Evolutionary conservation across 306 rosid species (phyloP).

Genomic region (Inga laurina): DNA sequence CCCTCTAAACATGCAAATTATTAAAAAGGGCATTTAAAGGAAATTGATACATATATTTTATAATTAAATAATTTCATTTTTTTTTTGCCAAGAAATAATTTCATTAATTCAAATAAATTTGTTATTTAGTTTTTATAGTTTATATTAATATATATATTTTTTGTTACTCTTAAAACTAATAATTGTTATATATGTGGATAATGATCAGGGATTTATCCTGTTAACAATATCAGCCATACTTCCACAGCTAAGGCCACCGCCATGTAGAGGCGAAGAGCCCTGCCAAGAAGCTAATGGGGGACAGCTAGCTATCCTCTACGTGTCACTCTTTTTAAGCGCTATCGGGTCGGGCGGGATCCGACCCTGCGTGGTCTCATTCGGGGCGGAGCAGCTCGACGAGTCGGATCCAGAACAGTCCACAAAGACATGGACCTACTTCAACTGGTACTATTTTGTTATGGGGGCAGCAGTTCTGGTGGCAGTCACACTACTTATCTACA

Average conservation of each 20-base stretch:
- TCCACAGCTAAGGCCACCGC: conserved; percentile 77
- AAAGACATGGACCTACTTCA: conserved; percentile 85
- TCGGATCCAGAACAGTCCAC: conserved; percentile 62
- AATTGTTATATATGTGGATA: not conserved
- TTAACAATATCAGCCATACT: conserved; percentile 76
- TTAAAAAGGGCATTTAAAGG: too few relatives aligned
- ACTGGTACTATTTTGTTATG: conserved; percentile 93
- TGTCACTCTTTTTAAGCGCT: conserved; percentile 58
- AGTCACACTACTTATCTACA: conserved; percentile 81
- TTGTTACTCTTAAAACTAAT: not conserved
- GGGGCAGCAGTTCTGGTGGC: conserved; percentile 81
- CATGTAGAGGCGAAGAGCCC: conserved; percentile 53
- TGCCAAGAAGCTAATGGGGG: conserved; percentile 66
- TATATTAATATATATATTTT: too few relatives aligned
- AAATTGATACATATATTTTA: too few relatives aligned
- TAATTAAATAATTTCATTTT: too few relatives aligned
- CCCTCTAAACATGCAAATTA: too few relatives aligned
- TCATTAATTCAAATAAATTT: too few relatives aligned
- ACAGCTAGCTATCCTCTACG: conserved; percentile 64
- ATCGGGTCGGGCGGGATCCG: conserved; percentile 96
- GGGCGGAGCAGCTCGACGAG: conserved; percentile 92
- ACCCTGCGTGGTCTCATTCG: conserved; percentile 94
- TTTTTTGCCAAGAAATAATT: too few relatives aligned
- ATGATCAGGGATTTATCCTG: conserved; percentile 69
- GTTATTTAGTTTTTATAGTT: too few relatives aligned